Percentiles rank a stretch among this genome's conserved stretches.
These are phyloP conservation scores for Pistacia vera DNA, from an alignment of 345 rosid genomes.

Conservation along the genomic window DNA sequence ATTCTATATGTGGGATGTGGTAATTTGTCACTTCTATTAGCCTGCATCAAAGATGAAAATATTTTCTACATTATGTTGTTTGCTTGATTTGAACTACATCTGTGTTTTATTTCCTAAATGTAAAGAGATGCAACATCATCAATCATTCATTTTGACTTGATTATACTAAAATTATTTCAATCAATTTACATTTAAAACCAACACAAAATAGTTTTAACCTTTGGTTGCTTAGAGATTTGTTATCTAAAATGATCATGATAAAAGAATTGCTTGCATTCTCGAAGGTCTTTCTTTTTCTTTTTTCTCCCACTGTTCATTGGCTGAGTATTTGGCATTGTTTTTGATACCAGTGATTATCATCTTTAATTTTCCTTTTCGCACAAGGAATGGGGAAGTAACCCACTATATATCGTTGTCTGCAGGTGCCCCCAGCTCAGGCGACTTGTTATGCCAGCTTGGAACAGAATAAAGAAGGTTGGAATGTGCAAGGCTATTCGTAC, in stretches of 20 bases:
- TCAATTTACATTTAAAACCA: not conserved
- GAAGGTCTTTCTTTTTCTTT: not conserved
- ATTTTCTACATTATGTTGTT: not conserved
- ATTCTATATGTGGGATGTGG: not conserved
- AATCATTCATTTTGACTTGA: not conserved
- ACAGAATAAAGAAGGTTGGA: conserved; percentile 69
- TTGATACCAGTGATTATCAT: not conserved
- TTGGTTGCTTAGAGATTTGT: not conserved
- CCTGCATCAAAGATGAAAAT: not conserved
- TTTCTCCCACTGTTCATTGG: not conserved
- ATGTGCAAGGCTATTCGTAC: conserved; percentile 68
- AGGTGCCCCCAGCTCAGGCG: conserved; percentile 72
- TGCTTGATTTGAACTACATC: not conserved
- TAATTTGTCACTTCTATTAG: not conserved
- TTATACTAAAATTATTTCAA: not conserved
- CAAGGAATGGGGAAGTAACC: not conserved
- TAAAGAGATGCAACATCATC: not conserved
- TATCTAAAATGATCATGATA: not conserved
- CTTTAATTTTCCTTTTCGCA: not conserved
- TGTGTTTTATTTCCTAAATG: not conserved
- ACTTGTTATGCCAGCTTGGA: conserved; percentile 87
- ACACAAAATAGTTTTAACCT: not conserved
- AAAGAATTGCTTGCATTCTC: not conserved
- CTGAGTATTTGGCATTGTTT: not conserved
- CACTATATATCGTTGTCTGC: conserved; percentile 15